Evolutionary conservation across 106 monocot species (phyloP).

Genomic region (Triglochin maritima): DNA sequence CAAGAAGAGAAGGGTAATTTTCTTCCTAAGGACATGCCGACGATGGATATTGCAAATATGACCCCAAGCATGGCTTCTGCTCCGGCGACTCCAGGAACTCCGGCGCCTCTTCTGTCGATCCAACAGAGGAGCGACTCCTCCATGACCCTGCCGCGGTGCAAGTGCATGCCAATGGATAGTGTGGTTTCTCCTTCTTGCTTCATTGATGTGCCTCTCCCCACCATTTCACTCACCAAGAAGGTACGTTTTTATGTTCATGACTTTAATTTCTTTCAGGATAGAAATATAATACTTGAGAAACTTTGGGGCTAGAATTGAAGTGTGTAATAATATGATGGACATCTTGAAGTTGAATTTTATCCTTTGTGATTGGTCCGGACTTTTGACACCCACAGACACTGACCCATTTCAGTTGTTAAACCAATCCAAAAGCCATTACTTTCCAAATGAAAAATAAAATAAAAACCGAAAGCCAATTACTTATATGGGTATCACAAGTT

Average conservation of each 20-base stretch:
- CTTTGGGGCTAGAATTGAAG: neutral
- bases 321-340: neutral
- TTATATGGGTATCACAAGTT: too few species aligned
- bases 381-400: too few species aligned
- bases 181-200: conserved; percentile 41
- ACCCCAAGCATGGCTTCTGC: conserved; percentile 22
- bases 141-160: conserved; percentile 66
- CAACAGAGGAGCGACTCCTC: conserved; percentile 55
- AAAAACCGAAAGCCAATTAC: too few species aligned
- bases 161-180: conserved; percentile 39
- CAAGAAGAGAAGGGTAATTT: too few species aligned
- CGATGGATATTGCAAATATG: neutral
- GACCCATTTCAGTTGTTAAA: too few species aligned
- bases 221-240: conserved; percentile 84
- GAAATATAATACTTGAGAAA: neutral
- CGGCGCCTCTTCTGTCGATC: conserved; percentile 56
- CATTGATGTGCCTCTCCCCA: conserved; percentile 43
- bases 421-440: too few species aligned
- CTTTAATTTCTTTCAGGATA: neutral
- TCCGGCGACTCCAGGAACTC: conserved; percentile 72
- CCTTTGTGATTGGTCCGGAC: neutral
- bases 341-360: neutral
- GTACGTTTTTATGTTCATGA: conserved; percentile 9
- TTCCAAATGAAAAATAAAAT: too few species aligned
- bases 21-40: neutral